These are phyloP conservation scores for Pseudonectria foliicola DNA, from an alignment of 2,329 filamentous ascomycete genomes.

Conservation along the genomic window DNA sequence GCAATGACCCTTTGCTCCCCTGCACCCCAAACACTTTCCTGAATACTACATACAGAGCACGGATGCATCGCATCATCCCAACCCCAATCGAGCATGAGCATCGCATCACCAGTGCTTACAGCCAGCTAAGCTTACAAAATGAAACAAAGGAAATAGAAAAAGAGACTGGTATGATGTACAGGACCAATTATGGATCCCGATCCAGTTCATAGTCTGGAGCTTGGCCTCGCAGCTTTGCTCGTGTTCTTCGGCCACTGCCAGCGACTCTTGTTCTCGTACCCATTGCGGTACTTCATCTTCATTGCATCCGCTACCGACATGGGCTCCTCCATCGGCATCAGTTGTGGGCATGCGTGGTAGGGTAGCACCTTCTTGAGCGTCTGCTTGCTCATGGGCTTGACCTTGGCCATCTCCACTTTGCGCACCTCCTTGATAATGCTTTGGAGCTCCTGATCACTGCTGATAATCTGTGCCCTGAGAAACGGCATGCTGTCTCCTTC, in stretches of 20 bases:
- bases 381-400: conserved; percentile 17
- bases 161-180: conserved; percentile 6
- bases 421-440: conserved; percentile 60
- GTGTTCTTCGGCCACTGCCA: conserved; percentile 19
- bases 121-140: no score
- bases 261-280: conserved; percentile 16
- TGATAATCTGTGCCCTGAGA: conserved; percentile 77
- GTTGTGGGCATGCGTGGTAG: conserved; percentile 28
- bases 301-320: conserved; percentile 31
- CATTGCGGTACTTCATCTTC: conserved; percentile 11
- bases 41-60: no score
- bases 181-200: neutral
- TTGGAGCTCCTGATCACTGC: conserved; percentile 64
- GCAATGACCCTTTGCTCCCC: no score
- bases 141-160: no score
- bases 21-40: no score
- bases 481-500: conserved; percentile 49
- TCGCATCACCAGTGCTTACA: no score
- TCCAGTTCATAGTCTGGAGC: conserved; percentile 17
- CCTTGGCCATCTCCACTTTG: conserved; percentile 26
- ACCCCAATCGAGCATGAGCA: no score
- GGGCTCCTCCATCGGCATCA: conserved; percentile 29
- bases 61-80: no score
- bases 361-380: conserved; percentile 27
- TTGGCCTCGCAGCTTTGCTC: conserved; percentile 18